phyloP scores from a whole-genome alignment of 352 stramenopile species.

The Phytophthora lateralis region DNA sequence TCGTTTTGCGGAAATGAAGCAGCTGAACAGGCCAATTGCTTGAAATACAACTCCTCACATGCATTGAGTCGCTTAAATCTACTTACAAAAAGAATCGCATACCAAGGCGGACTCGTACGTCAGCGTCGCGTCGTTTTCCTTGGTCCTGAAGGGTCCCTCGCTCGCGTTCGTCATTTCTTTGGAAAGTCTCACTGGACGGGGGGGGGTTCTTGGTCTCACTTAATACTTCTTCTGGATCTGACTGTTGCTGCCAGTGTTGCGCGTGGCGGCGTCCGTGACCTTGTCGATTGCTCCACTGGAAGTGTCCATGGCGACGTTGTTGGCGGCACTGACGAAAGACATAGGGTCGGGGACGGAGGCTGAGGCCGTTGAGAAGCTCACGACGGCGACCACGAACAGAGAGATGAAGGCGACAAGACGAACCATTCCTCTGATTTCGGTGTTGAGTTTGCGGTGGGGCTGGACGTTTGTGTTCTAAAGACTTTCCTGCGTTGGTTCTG shows the following conservation, averaged over 20 bases:
- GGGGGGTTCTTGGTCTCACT: background rate
- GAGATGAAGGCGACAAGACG: conserved; percentile 27
- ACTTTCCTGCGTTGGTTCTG: background rate
- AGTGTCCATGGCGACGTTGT: conserved; percentile 26
- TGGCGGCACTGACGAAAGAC: conserved; percentile 20
- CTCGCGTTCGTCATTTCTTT: background rate
- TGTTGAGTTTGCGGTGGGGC: conserved; percentile 2
- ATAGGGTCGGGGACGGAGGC: conserved; percentile 27
- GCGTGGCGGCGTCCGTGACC: conserved; percentile 18
- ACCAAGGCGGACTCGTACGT: conserved; percentile 16
- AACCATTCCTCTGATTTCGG: conserved; percentile 15
- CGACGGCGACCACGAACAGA: conserved; percentile 24
- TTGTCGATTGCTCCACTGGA: conserved; percentile 14
- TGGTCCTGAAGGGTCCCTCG: conserved; percentile 3
- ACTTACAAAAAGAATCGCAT: conserved; percentile 30
- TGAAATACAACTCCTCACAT: conserved; percentile 18
- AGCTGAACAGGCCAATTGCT: background rate
- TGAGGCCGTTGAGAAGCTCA: conserved; percentile 12
- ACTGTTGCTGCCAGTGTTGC: conserved; percentile 25
- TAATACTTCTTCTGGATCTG: conserved; percentile 15
- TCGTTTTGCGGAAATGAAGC: conserved; percentile 28
- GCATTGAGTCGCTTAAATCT: conserved; percentile 32
- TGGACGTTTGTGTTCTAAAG: conserved; percentile 8
- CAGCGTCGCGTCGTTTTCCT: conserved; percentile 2
- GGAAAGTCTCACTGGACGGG: conserved; percentile 9